phyloP scores from a whole-genome alignment of 2,329 filamentous ascomycete genomes.

The Graphiopsis chlorocephala region DNA sequence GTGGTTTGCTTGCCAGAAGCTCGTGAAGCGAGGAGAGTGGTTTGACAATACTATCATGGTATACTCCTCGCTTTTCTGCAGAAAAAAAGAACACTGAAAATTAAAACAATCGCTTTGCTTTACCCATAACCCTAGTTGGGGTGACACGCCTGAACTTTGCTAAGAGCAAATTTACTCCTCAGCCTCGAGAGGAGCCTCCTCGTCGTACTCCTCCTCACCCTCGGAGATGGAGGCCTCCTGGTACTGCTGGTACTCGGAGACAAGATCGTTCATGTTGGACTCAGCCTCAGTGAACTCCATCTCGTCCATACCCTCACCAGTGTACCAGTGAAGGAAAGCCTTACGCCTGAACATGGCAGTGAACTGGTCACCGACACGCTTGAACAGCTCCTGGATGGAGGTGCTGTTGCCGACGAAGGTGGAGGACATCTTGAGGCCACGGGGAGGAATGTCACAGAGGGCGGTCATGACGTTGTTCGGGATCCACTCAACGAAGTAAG shows the following conservation, averaged over 20 bases:
- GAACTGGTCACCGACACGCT: conserved; percentile 99
- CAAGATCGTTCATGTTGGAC: conserved; percentile 99
- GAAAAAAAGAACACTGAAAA: conserved; percentile 14
- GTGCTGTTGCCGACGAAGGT: conserved; percentile 99
- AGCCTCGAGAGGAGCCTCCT: conserved; percentile 71
- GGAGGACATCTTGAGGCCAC: conserved; percentile 97
- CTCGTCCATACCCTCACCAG: conserved; percentile 99
- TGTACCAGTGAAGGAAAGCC: conserved; percentile 99
- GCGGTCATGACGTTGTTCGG: conserved; percentile 99
- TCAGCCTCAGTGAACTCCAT: conserved; percentile 99
- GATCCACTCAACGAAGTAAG: conserved; percentile 99
- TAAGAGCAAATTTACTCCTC: conserved; percentile 59
- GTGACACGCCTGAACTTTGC: not conserved
- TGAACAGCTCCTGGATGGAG: conserved; percentile 99
- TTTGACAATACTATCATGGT: conserved; percentile 13
- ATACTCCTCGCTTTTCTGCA: conserved; percentile 15
- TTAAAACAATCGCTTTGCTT: conserved; percentile 17
- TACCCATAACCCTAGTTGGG: conserved; percentile 8
- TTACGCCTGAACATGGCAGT: conserved; percentile 99
- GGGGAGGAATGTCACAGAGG: conserved; percentile 96
- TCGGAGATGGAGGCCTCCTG: conserved; percentile 98
- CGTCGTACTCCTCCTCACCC: conserved; percentile 92
- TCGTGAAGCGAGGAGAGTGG: conserved; percentile 12
- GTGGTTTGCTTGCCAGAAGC: not conserved
- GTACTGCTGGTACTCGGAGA: conserved; percentile 99